phyloP scores from a whole-genome alignment of 1,139 yeast genomes.

The Protomyces pachydermus region DNA sequence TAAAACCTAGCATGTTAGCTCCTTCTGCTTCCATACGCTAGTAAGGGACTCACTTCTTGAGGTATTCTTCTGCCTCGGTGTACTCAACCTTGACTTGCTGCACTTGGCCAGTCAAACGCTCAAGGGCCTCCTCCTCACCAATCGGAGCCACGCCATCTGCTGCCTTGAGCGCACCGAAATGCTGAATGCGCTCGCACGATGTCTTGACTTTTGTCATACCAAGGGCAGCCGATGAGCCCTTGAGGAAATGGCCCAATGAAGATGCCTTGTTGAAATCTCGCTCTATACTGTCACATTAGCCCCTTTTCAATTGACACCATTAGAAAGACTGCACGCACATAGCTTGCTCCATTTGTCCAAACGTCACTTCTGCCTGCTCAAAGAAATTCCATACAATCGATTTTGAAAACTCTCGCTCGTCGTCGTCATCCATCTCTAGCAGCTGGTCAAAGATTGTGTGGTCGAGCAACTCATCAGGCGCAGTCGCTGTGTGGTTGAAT shows the following conservation, averaged over 20 bases:
- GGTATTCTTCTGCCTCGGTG: constrained; percentile 37
- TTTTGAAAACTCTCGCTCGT: constrained; percentile 70
- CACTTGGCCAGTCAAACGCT: constrained; percentile 36
- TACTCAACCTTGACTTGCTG: constrained; percentile 39
- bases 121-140: constrained; percentile 36
- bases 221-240: constrained; percentile 92
- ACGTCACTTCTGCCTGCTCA: constrained; percentile 81
- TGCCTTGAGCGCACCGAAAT: constrained; percentile 61
- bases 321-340: constrained; percentile 37
- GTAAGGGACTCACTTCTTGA: constrained; percentile 31
- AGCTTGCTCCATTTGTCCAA: constrained; percentile 61
- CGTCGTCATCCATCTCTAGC: constrained; percentile 90
- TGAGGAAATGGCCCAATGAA: constrained; percentile 80
- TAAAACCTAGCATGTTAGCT: constrained; percentile 9
- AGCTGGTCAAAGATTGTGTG: constrained; percentile 87
- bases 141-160: constrained; percentile 40
- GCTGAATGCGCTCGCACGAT: constrained; percentile 90
- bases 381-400: constrained; percentile 75
- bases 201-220: constrained; percentile 76
- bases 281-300: constrained; percentile 27
- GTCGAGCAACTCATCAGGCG: constrained; percentile 59
- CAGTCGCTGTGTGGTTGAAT: neutral
- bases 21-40: neutral
- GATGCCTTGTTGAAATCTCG: constrained; percentile 59
- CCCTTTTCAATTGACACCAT: neutral